These are phyloP conservation scores for Fusarium fracticaudum DNA, from an alignment of 2,329 filamentous ascomycete genomes.

Conservation along the genomic window DNA sequence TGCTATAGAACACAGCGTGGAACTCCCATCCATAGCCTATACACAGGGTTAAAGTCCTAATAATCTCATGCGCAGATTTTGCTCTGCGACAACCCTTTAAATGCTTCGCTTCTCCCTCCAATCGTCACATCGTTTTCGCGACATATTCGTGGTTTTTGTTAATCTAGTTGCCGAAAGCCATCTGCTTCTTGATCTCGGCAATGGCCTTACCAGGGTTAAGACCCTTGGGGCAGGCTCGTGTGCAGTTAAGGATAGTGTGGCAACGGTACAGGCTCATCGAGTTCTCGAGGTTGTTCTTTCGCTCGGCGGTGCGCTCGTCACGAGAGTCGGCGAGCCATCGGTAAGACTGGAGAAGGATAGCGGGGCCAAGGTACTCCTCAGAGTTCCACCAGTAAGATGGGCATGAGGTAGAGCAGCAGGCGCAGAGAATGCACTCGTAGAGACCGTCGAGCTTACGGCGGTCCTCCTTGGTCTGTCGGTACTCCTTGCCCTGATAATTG, in stretches of 20 bases:
- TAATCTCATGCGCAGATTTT: constrained; percentile 38
- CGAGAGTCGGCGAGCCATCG: constrained; percentile 95
- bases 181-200: constrained; percentile 98
- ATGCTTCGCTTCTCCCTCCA: constrained; percentile 26
- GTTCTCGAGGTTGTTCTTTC: constrained; percentile 94
- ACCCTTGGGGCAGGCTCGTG: constrained; percentile 96
- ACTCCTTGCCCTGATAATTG: constrained; percentile 79
- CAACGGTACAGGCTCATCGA: constrained; percentile 99
- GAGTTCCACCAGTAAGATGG: constrained; percentile 99
- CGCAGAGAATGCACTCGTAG: constrained; percentile 99
- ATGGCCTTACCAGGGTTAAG: constrained; percentile 95
- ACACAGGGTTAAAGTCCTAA: constrained; percentile 43
- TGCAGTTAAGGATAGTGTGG: constrained; percentile 99
- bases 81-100: constrained; percentile 35
- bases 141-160: constrained; percentile 14
- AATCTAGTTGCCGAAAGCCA: constrained; percentile 66
- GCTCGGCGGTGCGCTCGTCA: constrained; percentile 87
- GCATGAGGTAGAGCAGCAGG: constrained; percentile 98
- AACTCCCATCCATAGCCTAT: constrained; percentile 44
- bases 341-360: constrained; percentile 97
- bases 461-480: constrained; percentile 89
- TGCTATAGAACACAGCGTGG: constrained; percentile 41
- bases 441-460: constrained; percentile 97
- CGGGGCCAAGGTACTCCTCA: constrained; percentile 97
- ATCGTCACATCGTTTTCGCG: constrained; percentile 27